phyloP scores from a whole-genome alignment of 345 rosid species.

The Limnanthes douglasii region DNA sequence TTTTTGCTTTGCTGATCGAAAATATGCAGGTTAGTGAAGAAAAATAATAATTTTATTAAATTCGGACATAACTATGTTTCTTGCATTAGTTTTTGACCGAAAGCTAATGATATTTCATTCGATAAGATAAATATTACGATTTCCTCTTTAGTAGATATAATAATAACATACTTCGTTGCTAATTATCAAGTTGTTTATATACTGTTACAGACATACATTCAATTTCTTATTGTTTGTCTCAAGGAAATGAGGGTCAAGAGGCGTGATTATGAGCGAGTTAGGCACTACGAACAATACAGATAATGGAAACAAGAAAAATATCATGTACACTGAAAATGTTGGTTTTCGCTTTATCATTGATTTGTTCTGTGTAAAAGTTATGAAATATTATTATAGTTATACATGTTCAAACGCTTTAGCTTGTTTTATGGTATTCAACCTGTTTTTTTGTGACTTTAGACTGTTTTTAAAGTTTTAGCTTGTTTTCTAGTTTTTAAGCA shows the following conservation, averaged over 20 bases:
- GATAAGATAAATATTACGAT: not conserved
- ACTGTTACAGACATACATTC: no score
- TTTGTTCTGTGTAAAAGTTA: no score
- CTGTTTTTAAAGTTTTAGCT: no score
- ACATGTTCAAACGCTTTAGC: no score
- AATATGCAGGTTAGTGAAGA: conserved; percentile 52
- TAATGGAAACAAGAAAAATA: conserved; percentile 62
- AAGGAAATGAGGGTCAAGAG: conserved; percentile 85
- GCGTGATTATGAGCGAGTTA: conserved; percentile 75
- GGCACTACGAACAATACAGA: conserved; percentile 68
- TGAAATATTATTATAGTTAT: no score
- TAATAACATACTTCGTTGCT: not conserved
- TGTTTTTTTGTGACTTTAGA: no score
- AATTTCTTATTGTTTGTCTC: conserved; percentile 51
- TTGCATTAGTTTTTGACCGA: not conserved
- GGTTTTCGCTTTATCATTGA: no score
- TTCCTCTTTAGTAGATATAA: not conserved
- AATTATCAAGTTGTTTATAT: conserved; percentile 6
- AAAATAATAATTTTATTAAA: conserved; percentile 7
- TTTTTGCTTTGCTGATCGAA: no score
- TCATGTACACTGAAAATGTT: no score
- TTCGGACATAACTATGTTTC: no score
- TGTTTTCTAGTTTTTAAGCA: no score
- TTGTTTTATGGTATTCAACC: no score
- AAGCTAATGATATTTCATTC: not conserved